These are phyloP conservation scores for Echinosophora koreensis DNA, from an alignment of 306 rosid genomes.

Conservation along the genomic window DNA sequence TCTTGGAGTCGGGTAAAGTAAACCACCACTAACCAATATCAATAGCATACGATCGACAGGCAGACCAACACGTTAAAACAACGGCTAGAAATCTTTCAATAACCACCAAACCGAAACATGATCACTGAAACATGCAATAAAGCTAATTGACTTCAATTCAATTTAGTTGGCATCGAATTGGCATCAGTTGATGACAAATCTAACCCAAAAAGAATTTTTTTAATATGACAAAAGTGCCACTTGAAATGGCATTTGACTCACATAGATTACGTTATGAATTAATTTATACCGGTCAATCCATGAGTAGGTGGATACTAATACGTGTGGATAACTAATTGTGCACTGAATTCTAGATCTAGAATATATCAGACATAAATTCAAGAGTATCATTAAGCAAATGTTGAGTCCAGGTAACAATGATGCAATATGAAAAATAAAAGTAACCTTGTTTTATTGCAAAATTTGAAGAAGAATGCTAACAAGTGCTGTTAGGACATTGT, in stretches of 20 bases:
- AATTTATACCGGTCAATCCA: conserved; percentile 16
- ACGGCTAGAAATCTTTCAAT: too few relatives aligned
- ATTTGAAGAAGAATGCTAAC: not conserved
- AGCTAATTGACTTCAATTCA: not conserved
- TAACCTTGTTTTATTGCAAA: conserved; percentile 50
- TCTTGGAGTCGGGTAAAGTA: too few relatives aligned
- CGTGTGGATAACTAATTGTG: conserved; percentile 23
- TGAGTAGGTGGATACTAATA: too few relatives aligned
- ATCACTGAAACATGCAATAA: too few relatives aligned
- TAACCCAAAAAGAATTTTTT: not conserved
- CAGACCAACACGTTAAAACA: too few relatives aligned
- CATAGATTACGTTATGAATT: conserved; percentile 29
- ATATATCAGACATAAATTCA: conserved; percentile 35
- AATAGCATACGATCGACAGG: too few relatives aligned
- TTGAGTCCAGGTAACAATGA: conserved; percentile 48
- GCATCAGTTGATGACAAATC: not conserved
- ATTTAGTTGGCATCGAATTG: not conserved
- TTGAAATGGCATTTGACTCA: conserved; percentile 17
- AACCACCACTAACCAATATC: too few relatives aligned
- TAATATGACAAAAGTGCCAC: conserved; percentile 31
- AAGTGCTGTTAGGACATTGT: too few relatives aligned
- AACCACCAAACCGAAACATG: too few relatives aligned
- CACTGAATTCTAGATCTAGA: conserved; percentile 10
- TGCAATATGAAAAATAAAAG: conserved; percentile 51
- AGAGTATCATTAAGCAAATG: conserved; percentile 48